Evolutionary conservation across 306 rosid genomes (phyloP).

Genomic region (Pachyrhizus erosus): DNA sequence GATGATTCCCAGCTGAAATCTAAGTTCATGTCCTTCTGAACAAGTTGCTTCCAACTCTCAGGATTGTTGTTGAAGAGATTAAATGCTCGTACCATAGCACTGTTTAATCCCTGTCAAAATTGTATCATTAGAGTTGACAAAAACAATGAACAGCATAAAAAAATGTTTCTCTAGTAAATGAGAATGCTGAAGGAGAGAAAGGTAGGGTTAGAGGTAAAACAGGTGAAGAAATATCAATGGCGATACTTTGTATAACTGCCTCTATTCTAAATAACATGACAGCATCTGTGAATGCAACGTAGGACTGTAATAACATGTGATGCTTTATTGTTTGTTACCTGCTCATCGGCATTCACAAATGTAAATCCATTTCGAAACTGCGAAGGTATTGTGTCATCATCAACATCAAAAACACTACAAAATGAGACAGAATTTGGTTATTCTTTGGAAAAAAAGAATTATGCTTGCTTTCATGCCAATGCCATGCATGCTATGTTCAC

Average conservation of each 20-base stretch:
- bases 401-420: constrained; percentile 89
- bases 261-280: constrained; percentile 6
- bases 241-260: background rate
- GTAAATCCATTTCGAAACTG: constrained; percentile 85
- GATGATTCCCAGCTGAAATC: constrained; percentile 98
- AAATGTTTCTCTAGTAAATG: constrained; percentile 12
- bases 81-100: constrained; percentile 77
- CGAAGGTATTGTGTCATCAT: constrained; percentile 76
- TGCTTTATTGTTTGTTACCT: constrained; percentile 55
- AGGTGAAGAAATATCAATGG: constrained; percentile 5
- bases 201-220: constrained; percentile 17
- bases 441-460: constrained; percentile 32
- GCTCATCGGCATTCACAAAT: constrained; percentile 77
- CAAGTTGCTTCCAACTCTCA: constrained; percentile 75
- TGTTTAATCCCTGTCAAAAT: constrained; percentile 64
- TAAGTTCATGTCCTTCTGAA: constrained; percentile 78
- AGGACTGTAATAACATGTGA: constrained; percentile 15
- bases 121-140: constrained; percentile 16
- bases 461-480: constrained; percentile 2
- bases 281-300: background rate
- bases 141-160: constrained; percentile 15
- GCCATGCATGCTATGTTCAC: constrained; percentile 50
- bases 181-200: constrained; percentile 16
- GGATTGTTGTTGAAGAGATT: constrained; percentile 60
- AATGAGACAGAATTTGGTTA: constrained; percentile 24